Percentiles rank a stretch among this genome's conserved stretches.
These are phyloP conservation scores for Odontarrhena argentea DNA, from an alignment of 345 rosid species.

Conservation along the genomic window DNA sequence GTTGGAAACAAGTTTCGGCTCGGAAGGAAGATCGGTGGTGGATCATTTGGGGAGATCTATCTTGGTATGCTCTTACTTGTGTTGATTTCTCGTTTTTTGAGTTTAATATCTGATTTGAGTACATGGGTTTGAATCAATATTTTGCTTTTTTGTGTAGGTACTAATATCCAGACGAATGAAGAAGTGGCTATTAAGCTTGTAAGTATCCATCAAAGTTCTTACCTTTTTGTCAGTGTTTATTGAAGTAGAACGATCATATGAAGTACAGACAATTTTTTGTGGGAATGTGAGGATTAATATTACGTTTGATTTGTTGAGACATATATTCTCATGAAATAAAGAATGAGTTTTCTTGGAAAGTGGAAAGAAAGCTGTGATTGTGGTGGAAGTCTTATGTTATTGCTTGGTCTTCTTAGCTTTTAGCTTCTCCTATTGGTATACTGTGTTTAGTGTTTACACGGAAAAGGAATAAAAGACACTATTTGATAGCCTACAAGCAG, in stretches of 20 bases:
- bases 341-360: constrained; percentile 7
- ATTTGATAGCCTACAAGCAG: neutral
- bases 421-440: constrained; percentile 21
- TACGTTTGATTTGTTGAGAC: constrained; percentile 4
- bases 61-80: constrained; percentile 54
- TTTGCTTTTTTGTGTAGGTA: constrained; percentile 48
- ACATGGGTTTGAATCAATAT: constrained; percentile 12
- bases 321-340: constrained; percentile 13
- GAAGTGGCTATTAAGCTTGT: constrained; percentile 99
- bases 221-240: neutral
- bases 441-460: constrained; percentile 12
- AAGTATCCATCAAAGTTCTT: constrained; percentile 38
- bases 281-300: constrained; percentile 15
- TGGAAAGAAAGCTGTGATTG: constrained; percentile 25
- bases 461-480: neutral
- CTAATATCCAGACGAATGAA: constrained; percentile 88
- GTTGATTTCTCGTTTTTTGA: neutral
- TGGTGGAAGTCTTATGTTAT: constrained; percentile 15
- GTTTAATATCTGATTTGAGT: neutral
- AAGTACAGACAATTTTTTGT: constrained; percentile 7
- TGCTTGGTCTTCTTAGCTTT: constrained; percentile 26
- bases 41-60: constrained; percentile 99
- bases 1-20: constrained; percentile 89
- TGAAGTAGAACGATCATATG: constrained; percentile 24
- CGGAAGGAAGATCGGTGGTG: constrained; percentile 96